These are phyloP conservation scores for Narthecium ossifragum DNA, from an alignment of 106 monocot species.

Conservation along the genomic window DNA sequence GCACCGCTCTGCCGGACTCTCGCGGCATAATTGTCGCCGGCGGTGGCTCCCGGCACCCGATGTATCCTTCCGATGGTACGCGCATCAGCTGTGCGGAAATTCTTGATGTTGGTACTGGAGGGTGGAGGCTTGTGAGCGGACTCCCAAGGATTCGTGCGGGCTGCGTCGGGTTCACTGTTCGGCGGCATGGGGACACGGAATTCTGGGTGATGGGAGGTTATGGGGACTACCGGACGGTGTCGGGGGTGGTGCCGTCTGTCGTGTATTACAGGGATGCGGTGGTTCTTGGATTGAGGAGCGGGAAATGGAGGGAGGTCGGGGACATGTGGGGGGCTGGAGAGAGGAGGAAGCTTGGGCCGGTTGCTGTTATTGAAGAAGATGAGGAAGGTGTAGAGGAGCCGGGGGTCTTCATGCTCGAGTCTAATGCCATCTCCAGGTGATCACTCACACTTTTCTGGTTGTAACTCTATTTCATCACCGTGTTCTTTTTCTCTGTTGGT, in stretches of 20 bases:
- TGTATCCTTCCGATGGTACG: conserved; percentile 58
- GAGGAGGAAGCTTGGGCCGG: conserved; percentile 54
- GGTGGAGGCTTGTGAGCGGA: conserved; percentile 34
- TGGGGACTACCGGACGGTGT: conserved; percentile 50
- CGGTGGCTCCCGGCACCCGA: conserved; percentile 73
- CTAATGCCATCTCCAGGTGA: conserved; percentile 67
- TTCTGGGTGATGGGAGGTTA: conserved; percentile 98
- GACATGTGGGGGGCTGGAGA: conserved; percentile 83
- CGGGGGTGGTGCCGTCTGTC: conserved; percentile 63
- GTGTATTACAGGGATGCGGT: conserved; percentile 66
- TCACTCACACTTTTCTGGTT: too few relatives aligned
- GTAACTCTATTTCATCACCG: too few relatives aligned
- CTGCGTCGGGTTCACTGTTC: conserved; percentile 47
- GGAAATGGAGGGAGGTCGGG: conserved; percentile 70
- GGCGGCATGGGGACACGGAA: conserved; percentile 31
- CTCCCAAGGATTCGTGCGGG: conserved; percentile 58
- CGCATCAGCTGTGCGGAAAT: conserved; percentile 50
- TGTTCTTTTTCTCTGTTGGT: too few relatives aligned
- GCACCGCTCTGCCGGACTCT: conserved; percentile 21
- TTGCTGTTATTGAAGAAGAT: conserved; percentile 43
- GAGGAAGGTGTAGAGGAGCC: conserved; percentile 27
- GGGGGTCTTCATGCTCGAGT: conserved; percentile 71
- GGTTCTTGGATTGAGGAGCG: conserved; percentile 57
- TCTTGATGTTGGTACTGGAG: conserved; percentile 16
- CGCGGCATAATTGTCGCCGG: conserved; percentile 58